Evolutionary conservation across 306 rosid genomes (phyloP), one percentile per base, ranked within the genome.

Genomic region (Notholithocarpus densiflorus): DNA sequence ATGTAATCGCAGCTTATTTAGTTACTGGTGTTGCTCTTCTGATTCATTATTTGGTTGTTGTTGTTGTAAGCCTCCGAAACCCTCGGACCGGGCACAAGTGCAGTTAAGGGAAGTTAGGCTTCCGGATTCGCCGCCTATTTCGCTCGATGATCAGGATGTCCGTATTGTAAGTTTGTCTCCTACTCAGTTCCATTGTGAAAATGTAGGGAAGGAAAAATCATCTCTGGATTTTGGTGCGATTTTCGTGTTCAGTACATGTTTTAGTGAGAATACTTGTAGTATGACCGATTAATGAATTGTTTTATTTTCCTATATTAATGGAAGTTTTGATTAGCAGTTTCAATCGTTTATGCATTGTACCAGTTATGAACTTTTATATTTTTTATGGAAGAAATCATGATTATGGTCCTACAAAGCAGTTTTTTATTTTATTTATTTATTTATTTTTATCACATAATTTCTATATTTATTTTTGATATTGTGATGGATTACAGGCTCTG

Each of bases 131-230:
- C 80, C 95, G 0, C 91, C 94, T 5, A 91, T 95, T 51, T 81
- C 97, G 26, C 98, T 92, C 48, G 98, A 95, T 32, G 98, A 92
- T 76, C 93, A 95, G 72, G 97, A 95, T 34, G 97, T 92, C 27
- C 91, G 88, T 55, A 89, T 92, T 86, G 98, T 95, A 85, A 91
- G 94, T 82, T 60, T n/a, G 52, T 37, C 4, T 10, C 15, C 52
- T 4, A 24, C 53, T 76, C 73, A 20, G 74, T 18, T 54, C 29
- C 32, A 13, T 34, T 55, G 3, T 56, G 59, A 17, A 48, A 71
- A 29, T 45, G 9, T 10, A 24, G 3, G 60, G 34, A 31, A 64
- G 21, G 32, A 23, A 56, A 34, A 59, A 15, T 34, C 5, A 9
- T 9, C 51, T 32, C 53, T 66, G 48, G 19, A 31, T 66, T 66